A percentile compares a stretch with the other conserved stretches of the same genome.
phyloP scores from a whole-genome alignment of 148 eudicot species.

The Nyssa sinensis region DNA sequence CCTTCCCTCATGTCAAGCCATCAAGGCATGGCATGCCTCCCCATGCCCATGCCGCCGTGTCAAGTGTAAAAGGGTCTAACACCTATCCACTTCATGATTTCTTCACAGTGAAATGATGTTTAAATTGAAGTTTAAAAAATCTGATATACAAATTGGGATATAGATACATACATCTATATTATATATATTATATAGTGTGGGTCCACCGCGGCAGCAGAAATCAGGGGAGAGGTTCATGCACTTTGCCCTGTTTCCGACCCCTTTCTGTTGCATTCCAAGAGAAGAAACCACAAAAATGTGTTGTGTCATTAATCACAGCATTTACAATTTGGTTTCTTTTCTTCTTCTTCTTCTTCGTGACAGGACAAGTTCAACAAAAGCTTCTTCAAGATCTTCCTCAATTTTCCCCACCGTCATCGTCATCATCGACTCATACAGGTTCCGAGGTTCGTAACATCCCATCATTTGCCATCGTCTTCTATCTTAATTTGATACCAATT shows the following conservation, averaged over 20 bases:
- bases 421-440: not conserved
- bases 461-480: not conserved
- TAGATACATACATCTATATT: too few species aligned
- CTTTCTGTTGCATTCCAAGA: not conserved
- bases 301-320: not conserved
- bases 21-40: too few species aligned
- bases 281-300: not conserved
- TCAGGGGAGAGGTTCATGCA: conserved; percentile 27
- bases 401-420: not conserved
- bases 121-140: too few species aligned
- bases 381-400: not conserved
- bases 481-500: not conserved
- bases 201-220: not conserved
- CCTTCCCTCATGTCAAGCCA: too few species aligned
- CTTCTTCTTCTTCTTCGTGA: not conserved
- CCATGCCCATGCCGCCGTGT: too few species aligned
- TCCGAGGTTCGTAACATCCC: not conserved
- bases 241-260: conserved; percentile 13
- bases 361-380: not conserved
- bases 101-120: too few species aligned
- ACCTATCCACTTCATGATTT: too few species aligned
- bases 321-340: not conserved
- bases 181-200: too few species aligned
- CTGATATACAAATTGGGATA: too few species aligned
- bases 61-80: too few species aligned